phyloP scores from a whole-genome alignment of 2,329 filamentous ascomycete species.

The Orbilia oligospora region DNA sequence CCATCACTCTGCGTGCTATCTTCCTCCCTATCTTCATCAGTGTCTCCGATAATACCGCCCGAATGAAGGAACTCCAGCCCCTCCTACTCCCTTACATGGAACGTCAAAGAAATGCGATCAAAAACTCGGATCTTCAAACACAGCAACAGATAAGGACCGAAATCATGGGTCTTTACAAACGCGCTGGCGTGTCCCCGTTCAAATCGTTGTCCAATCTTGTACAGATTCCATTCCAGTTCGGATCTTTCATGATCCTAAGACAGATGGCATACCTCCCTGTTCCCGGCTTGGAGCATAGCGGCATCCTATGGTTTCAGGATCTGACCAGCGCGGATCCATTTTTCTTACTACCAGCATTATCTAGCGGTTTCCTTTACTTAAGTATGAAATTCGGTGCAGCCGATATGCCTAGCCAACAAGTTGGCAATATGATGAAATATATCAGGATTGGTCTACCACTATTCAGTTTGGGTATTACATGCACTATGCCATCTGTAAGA shows the following conservation, averaged over 20 bases:
- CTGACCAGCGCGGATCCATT: constrained; percentile 82
- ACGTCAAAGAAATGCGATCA: constrained; percentile 70
- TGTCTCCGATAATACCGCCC: constrained; percentile 75
- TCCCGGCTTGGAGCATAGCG: constrained; percentile 80
- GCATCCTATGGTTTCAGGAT: constrained; percentile 83
- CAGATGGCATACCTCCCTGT: constrained; percentile 84
- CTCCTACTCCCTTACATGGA: constrained; percentile 73
- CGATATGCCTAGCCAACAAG: constrained; percentile 8
- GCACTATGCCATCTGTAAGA: constrained; percentile 53
- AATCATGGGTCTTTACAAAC: constrained; percentile 71
- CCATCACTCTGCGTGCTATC: constrained; percentile 75
- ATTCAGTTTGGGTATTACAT: constrained; percentile 43
- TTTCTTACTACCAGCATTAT: constrained; percentile 78
- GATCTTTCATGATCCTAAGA: constrained; percentile 82
- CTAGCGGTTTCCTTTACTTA: constrained; percentile 71
- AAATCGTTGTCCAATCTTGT: constrained; percentile 73
- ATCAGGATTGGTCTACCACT: constrained; percentile 28
- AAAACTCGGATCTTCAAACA: constrained; percentile 68
- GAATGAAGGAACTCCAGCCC: constrained; percentile 75
- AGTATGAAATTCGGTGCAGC: constrained; percentile 23
- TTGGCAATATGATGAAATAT: constrained; percentile 26
- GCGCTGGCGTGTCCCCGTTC: constrained; percentile 72
- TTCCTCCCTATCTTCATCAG: constrained; percentile 77
- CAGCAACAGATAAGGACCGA: constrained; percentile 70
- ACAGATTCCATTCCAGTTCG: constrained; percentile 81